Evolutionary conservation across 1,284 basidiomycete genomes (phyloP).

Genomic region (Pseudozyma flocculosa): DNA sequence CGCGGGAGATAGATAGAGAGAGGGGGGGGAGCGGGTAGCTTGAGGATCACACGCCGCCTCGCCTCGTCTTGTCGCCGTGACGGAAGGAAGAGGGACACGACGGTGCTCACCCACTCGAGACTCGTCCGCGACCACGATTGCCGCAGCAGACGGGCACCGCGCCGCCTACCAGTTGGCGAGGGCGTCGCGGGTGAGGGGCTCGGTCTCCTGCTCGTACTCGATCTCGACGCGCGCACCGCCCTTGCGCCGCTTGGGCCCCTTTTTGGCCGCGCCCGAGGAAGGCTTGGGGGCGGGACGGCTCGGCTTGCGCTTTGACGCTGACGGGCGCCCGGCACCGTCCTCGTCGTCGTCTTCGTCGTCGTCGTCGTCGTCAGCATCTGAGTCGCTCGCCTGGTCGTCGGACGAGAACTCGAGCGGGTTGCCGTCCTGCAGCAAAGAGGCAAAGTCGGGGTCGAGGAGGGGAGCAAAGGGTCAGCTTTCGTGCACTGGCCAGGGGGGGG

Average conservation of each 20-base stretch:
- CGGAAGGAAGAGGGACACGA: too few relatives aligned
- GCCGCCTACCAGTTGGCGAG: slow-evolving; percentile 54
- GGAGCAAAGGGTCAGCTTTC: background rate
- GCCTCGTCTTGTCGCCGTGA: too few relatives aligned
- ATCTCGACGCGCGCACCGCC: slow-evolving; percentile 67
- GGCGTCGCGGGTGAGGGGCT: slow-evolving; percentile 63
- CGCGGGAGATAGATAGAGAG: too few relatives aligned
- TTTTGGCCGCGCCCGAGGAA: slow-evolving; percentile 5
- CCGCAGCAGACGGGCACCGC: too few relatives aligned
- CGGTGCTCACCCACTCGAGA: too few relatives aligned
- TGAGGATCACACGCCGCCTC: too few relatives aligned
- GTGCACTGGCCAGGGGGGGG: too few relatives aligned
- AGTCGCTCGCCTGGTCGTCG: slow-evolving; percentile 23
- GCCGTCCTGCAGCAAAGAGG: slow-evolving; percentile 2
- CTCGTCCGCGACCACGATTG: too few relatives aligned
- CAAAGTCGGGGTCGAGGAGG: slow-evolving; percentile 1
- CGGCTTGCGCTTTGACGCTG: background rate
- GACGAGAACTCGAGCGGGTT: slow-evolving; percentile 16
- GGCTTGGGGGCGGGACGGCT: background rate
- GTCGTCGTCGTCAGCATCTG: slow-evolving; percentile 10
- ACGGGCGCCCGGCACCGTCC: too few relatives aligned
- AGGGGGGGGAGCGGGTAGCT: too few relatives aligned
- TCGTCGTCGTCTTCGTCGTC: slow-evolving; percentile 8
- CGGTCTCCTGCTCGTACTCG: slow-evolving; percentile 90
- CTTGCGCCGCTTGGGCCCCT: background rate